Conservation (phyloP, 331 rosid genomes). For the Rosa hybrid region DNA sequence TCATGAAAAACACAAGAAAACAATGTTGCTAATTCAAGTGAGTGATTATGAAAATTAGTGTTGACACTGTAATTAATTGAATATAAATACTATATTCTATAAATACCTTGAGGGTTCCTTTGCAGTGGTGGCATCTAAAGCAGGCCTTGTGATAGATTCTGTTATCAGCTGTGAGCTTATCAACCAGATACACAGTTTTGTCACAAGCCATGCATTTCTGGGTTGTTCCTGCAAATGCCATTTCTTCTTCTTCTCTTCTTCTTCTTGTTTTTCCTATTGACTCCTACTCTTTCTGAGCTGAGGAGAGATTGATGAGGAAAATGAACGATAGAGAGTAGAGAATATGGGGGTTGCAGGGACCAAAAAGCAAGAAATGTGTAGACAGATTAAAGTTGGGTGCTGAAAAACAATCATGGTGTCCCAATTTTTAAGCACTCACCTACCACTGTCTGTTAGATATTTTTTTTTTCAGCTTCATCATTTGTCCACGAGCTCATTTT, state of each 20-base stretch:
- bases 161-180: constrained; percentile 90
- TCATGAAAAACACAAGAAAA: background rate
- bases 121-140: constrained; percentile 98
- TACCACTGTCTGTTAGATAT: constrained; percentile 31
- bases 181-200: constrained; percentile 94
- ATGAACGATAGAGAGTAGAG: constrained; percentile 28
- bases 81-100: constrained; percentile 42
- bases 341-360: constrained; percentile 42
- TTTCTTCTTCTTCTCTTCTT: constrained; percentile 26
- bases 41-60: background rate
- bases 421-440: constrained; percentile 60
- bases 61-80: background rate
- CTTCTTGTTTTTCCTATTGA: background rate
- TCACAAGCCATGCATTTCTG: constrained; percentile 99
- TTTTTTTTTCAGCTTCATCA: background rate
- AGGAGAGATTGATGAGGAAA: constrained; percentile 35
- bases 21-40: background rate
- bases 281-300: constrained; percentile 11
- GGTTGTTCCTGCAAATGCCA: constrained; percentile 99
- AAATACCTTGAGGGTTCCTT: constrained; percentile 93
- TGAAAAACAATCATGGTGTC: constrained; percentile 58
- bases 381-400: constrained; percentile 53
- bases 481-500: constrained; percentile 2
- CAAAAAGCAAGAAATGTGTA: constrained; percentile 37
- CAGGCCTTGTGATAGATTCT: constrained; percentile 95